phyloP scores from a whole-genome alignment of 495 filamentous ascomycete genomes.

The Letharia lupina region DNA sequence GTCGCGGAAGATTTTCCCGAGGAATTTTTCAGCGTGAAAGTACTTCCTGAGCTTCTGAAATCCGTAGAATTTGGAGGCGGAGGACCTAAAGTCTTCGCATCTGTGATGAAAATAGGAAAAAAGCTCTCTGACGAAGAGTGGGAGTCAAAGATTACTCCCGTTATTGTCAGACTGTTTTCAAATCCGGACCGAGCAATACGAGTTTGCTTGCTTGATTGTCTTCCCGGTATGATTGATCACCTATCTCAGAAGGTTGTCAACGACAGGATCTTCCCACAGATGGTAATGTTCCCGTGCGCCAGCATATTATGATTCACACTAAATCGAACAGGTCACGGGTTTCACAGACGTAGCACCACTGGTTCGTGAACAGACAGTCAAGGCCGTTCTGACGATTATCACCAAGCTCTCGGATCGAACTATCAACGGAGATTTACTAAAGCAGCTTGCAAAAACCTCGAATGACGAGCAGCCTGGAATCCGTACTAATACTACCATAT shows the following conservation, averaged over 20 bases:
- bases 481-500: conserved; percentile 95
- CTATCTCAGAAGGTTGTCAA: conserved; percentile 85
- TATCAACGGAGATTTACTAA: conserved; percentile 86
- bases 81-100: conserved; percentile 79
- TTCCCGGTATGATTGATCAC: conserved; percentile 86
- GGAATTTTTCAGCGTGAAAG: conserved; percentile 95
- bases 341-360: conserved; percentile 87
- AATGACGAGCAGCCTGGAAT: conserved; percentile 98
- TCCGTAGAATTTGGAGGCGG: conserved; percentile 96
- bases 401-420: conserved; percentile 83
- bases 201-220: conserved; percentile 82
- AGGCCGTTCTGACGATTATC: conserved; percentile 78
- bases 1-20: conserved; percentile 91
- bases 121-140: conserved; percentile 88
- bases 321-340: conserved; percentile 57
- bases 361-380: conserved; percentile 91
- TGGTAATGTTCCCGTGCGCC: conserved; percentile 43
- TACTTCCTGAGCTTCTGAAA: conserved; percentile 91
- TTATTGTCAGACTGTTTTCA: conserved; percentile 77
- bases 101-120: conserved; percentile 80
- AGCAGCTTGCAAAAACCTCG: conserved; percentile 87
- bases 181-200: conserved; percentile 88
- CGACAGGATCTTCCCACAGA: conserved; percentile 92
- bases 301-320: conserved; percentile 13
- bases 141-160: conserved; percentile 72